Conservation (phyloP, 2,329 filamentous ascomycete species). For the Epichloe amarillans region DNA sequence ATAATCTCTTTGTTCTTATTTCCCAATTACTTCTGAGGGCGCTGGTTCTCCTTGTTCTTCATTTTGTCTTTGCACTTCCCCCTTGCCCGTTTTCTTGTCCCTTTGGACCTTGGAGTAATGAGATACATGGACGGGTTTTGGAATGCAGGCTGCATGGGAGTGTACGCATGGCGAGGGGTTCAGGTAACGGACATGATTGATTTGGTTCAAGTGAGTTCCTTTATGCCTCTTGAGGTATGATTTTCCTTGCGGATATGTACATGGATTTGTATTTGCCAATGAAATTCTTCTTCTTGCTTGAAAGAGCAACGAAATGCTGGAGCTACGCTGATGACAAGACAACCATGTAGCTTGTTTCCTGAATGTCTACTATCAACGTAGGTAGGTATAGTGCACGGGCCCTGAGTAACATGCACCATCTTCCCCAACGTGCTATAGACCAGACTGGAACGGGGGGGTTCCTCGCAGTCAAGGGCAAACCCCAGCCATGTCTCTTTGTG, state of each 20-base stretch:
- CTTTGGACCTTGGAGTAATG: neutral
- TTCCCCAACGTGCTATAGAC: constrained; percentile 16
- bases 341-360: too few species aligned
- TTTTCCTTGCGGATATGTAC: neutral
- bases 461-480: constrained; percentile 14
- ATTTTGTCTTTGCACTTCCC: neutral
- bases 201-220: neutral
- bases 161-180: neutral
- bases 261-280: neutral
- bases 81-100: neutral
- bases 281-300: neutral
- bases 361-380: too few species aligned
- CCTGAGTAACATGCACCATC: constrained; percentile 26
- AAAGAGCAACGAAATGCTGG: too few species aligned
- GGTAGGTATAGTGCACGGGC: constrained; percentile 12
- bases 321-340: too few species aligned
- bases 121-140: neutral
- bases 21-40: too few species aligned
- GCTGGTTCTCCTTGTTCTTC: neutral
- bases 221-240: neutral
- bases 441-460: constrained; percentile 21
- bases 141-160: neutral
- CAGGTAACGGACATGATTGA: neutral
- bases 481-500: constrained; percentile 29
- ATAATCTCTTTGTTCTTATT: too few species aligned